Conservation (phyloP, 257 asterid species). For the Leptodermis oblonga region DNA sequence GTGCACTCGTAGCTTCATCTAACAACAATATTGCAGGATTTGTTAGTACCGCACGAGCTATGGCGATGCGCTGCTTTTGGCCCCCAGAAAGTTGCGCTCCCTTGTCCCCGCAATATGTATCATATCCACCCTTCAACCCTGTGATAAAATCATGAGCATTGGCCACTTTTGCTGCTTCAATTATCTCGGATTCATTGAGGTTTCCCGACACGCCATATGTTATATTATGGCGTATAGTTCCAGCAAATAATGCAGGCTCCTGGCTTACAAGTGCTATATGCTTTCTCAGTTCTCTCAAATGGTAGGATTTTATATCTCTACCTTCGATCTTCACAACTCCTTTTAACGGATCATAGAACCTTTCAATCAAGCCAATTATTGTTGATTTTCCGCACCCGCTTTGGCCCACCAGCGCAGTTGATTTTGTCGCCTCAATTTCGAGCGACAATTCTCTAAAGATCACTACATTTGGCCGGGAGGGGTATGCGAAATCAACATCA, state of each 20-base stretch:
- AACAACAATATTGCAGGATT: conserved; percentile 4
- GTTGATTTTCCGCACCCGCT: conserved; percentile 95
- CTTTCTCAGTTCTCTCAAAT: conserved; percentile 52
- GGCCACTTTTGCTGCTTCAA: conserved; percentile 73
- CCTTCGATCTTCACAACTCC: conserved; percentile 69
- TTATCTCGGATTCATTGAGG: conserved; percentile 43
- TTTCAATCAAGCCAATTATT: conserved; percentile 60
- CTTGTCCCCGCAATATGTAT: conserved; percentile 71
- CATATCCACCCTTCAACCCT: conserved; percentile 62
- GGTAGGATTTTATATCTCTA: conserved; percentile 53
- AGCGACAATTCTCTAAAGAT: conserved; percentile 67
- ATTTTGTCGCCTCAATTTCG: conserved; percentile 53
- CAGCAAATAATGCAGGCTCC: conserved; percentile 74
- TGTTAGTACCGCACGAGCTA: conserved; percentile 56
- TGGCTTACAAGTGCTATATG: conserved; percentile 80
- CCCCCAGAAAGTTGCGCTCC: conserved; percentile 89
- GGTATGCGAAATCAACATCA: conserved; percentile 63
- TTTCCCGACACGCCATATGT: conserved; percentile 51
- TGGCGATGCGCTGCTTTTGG: conserved; percentile 83
- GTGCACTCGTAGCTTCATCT: conserved; percentile 66
- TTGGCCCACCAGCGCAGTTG: conserved; percentile 83
- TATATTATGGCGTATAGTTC: conserved; percentile 62
- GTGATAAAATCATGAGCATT: conserved; percentile 83
- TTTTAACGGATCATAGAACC: conserved; percentile 65
- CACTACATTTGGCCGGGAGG: conserved; percentile 48